phyloP scores from a whole-genome alignment of 495 filamentous ascomycete species.

The Trichocladium antarcticum region DNA sequence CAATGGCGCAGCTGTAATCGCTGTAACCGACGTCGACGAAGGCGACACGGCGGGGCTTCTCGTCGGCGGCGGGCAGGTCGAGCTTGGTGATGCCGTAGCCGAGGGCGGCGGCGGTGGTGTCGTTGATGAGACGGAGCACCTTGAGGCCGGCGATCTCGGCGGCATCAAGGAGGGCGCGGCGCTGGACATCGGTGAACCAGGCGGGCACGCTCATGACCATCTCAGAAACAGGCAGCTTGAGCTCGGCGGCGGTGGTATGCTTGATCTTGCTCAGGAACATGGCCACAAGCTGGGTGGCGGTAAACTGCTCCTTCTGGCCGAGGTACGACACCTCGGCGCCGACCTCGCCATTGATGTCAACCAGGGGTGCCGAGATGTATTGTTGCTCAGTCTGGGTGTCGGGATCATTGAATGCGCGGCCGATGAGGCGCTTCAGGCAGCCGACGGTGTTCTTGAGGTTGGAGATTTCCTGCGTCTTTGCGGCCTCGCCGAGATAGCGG shows the following conservation, averaged over 20 bases:
- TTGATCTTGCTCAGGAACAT: conserved; percentile 96
- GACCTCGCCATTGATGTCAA: conserved; percentile 86
- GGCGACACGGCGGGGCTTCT: conserved; percentile 84
- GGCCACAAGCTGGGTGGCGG: conserved; percentile 77
- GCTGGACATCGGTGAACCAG: conserved; percentile 95
- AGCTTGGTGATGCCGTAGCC: conserved; percentile 97
- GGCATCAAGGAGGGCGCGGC: conserved; percentile 79
- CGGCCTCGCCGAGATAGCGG: conserved; percentile 85
- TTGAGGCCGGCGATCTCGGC: conserved; percentile 91
- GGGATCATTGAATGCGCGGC: conserved; percentile 74
- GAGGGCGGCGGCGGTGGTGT: conserved; percentile 91
- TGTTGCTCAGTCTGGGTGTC: conserved; percentile 87
- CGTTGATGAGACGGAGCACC: conserved; percentile 88
- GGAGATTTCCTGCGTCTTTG: conserved; percentile 97
- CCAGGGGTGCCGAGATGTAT: conserved; percentile 75
- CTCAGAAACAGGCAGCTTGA: conserved; percentile 89
- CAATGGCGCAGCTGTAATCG: conserved; percentile 88
- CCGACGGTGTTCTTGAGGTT: conserved; percentile 98
- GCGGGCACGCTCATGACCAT: conserved; percentile 87
- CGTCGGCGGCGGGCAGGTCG: conserved; percentile 76
- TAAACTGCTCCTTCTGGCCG: conserved; percentile 89
- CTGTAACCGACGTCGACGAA: conserved; percentile 96
- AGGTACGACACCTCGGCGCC: conserved; percentile 91
- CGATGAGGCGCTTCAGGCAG: conserved; percentile 83
- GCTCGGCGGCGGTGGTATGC: conserved; percentile 71